These are phyloP conservation scores for Colletotrichum godetiae DNA, from an alignment of 2,329 filamentous ascomycete genomes.

Conservation along the genomic window DNA sequence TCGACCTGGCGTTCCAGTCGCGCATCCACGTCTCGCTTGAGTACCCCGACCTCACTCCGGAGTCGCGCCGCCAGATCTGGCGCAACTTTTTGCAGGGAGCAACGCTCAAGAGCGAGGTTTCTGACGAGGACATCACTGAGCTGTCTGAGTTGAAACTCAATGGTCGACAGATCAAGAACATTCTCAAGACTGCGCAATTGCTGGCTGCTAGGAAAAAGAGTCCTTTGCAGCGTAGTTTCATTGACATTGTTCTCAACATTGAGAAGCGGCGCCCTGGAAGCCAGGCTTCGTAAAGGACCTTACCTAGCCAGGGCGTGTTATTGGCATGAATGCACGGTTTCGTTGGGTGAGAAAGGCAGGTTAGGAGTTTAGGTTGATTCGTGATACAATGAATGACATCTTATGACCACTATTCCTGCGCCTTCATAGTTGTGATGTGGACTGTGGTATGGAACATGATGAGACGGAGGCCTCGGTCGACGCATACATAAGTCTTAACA, in stretches of 20 bases:
- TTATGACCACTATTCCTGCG: neutral
- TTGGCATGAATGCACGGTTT: neutral
- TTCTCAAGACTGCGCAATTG: constrained; percentile 52
- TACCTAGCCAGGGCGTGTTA: neutral
- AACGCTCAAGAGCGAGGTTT: constrained; percentile 42
- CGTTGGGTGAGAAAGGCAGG: neutral
- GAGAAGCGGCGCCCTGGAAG: constrained; percentile 26
- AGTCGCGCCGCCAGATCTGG: constrained; percentile 52
- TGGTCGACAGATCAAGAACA: constrained; percentile 61
- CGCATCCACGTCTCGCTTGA: constrained; percentile 61
- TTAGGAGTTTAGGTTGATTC: neutral
- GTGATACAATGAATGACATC: neutral
- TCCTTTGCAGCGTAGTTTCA: constrained; percentile 31
- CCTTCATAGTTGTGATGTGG: neutral
- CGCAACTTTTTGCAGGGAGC: constrained; percentile 50
- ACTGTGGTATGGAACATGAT: neutral
- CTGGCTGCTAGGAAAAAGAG: constrained; percentile 58
- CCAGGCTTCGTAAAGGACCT: neutral
- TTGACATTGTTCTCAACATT: constrained; percentile 31
- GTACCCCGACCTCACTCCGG: constrained; percentile 54
- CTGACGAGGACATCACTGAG: constrained; percentile 43
- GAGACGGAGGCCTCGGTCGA: neutral
- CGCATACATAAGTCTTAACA: neutral
- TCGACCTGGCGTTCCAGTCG: constrained; percentile 59
- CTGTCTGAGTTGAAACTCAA: constrained; percentile 55